Conservation (phyloP, 208 protist species). For the Trypanosoma theileri region DNA sequence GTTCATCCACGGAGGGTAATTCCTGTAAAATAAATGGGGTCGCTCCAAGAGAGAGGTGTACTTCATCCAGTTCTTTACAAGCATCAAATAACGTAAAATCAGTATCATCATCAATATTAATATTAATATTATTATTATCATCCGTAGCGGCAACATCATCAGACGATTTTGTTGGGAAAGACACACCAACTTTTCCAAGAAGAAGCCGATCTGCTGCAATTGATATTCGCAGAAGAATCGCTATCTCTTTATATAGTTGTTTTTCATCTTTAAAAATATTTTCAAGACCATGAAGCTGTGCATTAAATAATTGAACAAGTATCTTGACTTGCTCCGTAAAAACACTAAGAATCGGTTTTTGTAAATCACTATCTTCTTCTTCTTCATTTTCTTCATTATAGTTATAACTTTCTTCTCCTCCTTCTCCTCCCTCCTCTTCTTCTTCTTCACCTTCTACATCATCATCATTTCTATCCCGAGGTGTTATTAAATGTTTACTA, state of each 20-base stretch:
- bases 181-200: constrained; percentile 21
- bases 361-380: constrained; percentile 14
- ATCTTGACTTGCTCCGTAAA: constrained; percentile 4
- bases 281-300: background rate
- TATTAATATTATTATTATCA: too few relatives aligned
- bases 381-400: background rate
- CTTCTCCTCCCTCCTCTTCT: background rate
- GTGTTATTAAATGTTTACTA: background rate
- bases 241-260: constrained; percentile 4
- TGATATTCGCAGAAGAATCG: constrained; percentile 19
- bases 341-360: constrained; percentile 6
- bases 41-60: background rate
- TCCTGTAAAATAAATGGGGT: constrained; percentile 1
- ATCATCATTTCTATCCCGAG: background rate
- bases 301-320: constrained; percentile 12
- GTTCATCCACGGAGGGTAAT: constrained; percentile 8
- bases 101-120: too few relatives aligned
- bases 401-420: background rate
- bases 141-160: background rate
- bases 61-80: constrained; percentile 6
- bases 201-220: constrained; percentile 16
- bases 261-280: constrained; percentile 5
- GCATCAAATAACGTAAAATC: too few relatives aligned
- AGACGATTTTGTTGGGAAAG: background rate
- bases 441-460: background rate